A percentile compares a stretch with the other conserved stretches of the same genome.
phyloP scores from a whole-genome alignment of 1,284 basidiomycete species.

The Cerioporus squamosus region DNA sequence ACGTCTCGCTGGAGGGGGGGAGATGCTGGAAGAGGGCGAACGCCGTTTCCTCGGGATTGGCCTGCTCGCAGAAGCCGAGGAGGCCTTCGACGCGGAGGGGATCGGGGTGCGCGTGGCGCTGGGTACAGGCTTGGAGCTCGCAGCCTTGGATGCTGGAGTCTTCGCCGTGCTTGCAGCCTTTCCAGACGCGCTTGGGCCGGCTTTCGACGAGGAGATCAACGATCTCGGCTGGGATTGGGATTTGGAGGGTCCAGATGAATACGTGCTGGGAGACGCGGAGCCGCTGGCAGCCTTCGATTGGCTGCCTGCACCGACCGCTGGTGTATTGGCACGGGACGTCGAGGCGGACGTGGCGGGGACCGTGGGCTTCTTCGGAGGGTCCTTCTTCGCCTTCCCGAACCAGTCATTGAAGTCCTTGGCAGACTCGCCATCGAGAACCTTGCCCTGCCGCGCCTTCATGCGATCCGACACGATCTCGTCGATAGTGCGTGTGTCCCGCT shows the following conservation, averaged over 20 bases:
- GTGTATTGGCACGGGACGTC: constrained; percentile 33
- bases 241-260: constrained; percentile 13
- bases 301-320: constrained; percentile 19
- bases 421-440: constrained; percentile 69
- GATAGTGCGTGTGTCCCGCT: constrained; percentile 79
- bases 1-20: constrained; percentile 52
- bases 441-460: constrained; percentile 52
- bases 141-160: constrained; percentile 7
- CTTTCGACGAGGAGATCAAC: constrained; percentile 12
- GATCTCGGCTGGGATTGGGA: constrained; percentile 8
- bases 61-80: constrained; percentile 25
- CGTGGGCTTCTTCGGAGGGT: constrained; percentile 47
- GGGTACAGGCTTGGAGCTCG: constrained; percentile 4
- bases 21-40: constrained; percentile 41
- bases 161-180: constrained; percentile 18
- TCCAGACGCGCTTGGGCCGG: constrained; percentile 6
- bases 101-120: constrained; percentile 6
- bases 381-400: constrained; percentile 59
- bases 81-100: constrained; percentile 12
- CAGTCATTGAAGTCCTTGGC: constrained; percentile 74
- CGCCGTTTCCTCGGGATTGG: constrained; percentile 55
- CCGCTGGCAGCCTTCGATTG: constrained; percentile 27
- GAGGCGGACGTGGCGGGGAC: constrained; percentile 34
- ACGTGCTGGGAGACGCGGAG: constrained; percentile 25
- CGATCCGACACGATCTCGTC: constrained; percentile 77